A percentile compares a stretch with the other conserved stretches of the same genome.
phyloP scores from a whole-genome alignment of 345 rosid species.

The Gossypium rotundifolium region DNA sequence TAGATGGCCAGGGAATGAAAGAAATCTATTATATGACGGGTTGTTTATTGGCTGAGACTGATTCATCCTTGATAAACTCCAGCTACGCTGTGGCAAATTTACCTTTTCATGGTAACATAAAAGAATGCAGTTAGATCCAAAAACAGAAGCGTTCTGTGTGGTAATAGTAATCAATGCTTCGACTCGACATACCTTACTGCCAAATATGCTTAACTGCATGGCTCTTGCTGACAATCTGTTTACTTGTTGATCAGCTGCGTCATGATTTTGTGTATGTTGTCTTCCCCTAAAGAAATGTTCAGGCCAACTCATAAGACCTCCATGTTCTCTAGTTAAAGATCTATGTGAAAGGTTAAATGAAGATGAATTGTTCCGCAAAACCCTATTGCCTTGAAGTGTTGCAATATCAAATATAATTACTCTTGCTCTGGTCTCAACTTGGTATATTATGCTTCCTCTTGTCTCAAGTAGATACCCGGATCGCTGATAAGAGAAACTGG shows the following conservation, averaged over 20 bases:
- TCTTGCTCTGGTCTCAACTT: conserved; percentile 79
- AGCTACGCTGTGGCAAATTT: conserved; percentile 28
- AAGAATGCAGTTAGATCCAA: conserved; percentile 1
- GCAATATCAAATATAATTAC: conserved; percentile 54
- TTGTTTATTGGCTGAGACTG: conserved; percentile 35
- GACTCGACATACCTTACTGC: conserved; percentile 59
- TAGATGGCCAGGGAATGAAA: conserved; percentile 22
- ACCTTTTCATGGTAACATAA: conserved; percentile 32
- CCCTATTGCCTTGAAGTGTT: conserved; percentile 43
- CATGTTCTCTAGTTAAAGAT: conserved; percentile 46
- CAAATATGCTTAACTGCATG: conserved; percentile 68
- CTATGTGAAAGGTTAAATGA: conserved; percentile 45
- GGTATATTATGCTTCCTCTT: conserved; percentile 59
- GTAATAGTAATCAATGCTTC: background rate
- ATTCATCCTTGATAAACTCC: conserved; percentile 29
- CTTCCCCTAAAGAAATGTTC: conserved; percentile 13
- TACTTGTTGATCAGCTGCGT: conserved; percentile 18
- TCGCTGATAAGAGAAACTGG: conserved; percentile 54
- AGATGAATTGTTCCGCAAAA: conserved; percentile 41
- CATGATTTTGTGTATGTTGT: conserved; percentile 21
- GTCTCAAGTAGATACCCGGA: conserved; percentile 53
- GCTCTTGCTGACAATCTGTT: conserved; percentile 70
- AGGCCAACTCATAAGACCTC: conserved; percentile 23
- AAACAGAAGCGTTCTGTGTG: background rate
- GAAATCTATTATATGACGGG: conserved; percentile 30